Base-by-base conservation (phyloP, 2,329 filamentous ascomycete genomes). In the Apiospora kogelbergensis region DNA sequence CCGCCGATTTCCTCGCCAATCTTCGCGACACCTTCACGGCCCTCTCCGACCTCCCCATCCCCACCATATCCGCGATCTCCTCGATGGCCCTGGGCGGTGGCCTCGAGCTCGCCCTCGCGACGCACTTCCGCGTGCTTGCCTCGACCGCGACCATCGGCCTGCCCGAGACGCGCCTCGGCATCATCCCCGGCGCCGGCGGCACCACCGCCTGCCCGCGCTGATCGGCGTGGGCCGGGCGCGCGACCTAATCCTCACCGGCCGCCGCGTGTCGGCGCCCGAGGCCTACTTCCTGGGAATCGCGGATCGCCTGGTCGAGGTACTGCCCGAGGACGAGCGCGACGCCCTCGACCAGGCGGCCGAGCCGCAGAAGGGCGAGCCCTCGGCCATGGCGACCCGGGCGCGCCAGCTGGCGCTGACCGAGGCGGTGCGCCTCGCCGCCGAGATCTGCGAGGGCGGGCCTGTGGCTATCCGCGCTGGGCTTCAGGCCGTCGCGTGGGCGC, bases 171-270 rank as follows among this genome's bases (percentile, higher is more conserved):
- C 88, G 95, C 2, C 87, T 99, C 2, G 96, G 92, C 68, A 99
- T 99, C 78, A 92, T 99, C 72, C 96, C 96, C 3, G 96, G 96
- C 70, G 96, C 95, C 2, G 96, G 96, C 57, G 96, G 95, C 70
- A 98, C 95, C 0, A 94, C 80, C 91, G 96, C 11, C 89, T 99
- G 0, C 94, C 94, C 1, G 88, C 86, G 10, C 81, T 99, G 24
- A 91, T 99, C 72, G 96, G 96, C 6, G 82, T 92, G 30, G 85
- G 87, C 33, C 90, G 94, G 68, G 96, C 96, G n/a, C 87, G 95
- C 66, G 95, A 99, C 80, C 83, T 98, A 75, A 91, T 98, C 66
- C 84, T 98, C 10, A 98, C 95, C 0, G 96, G 96, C 3, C 89
- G 96, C n/a, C 86, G 94, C 57, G 92, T 99, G 15, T 86, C 87